Base-by-base conservation (phyloP, 1,284 basidiomycete species). In the Ustilago hordei region DNA sequence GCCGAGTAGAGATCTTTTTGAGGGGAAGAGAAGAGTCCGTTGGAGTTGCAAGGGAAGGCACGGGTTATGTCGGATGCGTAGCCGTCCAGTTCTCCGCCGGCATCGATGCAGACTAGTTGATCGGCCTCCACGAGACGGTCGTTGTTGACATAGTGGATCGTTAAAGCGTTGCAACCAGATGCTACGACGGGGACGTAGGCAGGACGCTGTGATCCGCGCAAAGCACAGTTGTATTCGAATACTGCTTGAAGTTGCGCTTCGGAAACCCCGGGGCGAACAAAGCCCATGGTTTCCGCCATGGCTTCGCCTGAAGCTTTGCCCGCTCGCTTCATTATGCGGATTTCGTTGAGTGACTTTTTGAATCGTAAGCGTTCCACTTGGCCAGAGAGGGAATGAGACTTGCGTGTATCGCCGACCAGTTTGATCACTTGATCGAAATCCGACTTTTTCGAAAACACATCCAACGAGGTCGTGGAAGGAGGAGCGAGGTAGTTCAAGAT, bases 11-110 rank as follows among this genome's bases (percentile, higher is more conserved):
- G 90, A 64, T 95, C 95, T 32, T 89, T 89, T 85, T 99, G 97
- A 1, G 95, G 89, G 0, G 89, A 82, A 1, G 91, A 91, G 86
- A 98, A 99, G 17, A 50, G 55, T 0, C 78, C 74, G 47, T 79
- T 58, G 23, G 67, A 62, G 4, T 77, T 74, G 13, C 90, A 91
- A 1, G 97, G 96, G 85, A 92, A 98, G 15, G 95, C 95, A 47
- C 96, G 92, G 8, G 95, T 98, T 80, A 99, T 98, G 86, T 99
- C 96, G 48, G 94, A 95, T 2, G 95, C 94, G 84, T 99, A 99
- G 56, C 94, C 94, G 76, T 93, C 94, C 43, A 68, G 79, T 69
- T 86, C 87, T 56, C 81, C 84, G 11, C 86, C 83, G 6, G 84
- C 83, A 48, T 86, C 81, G 60, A 85, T 83, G 54, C 83, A 84